Evolutionary conservation across 169 alveolate genomes (phyloP), one percentile per base, ranked within the genome.

Genomic region (Plasmodium gaboni): DNA sequence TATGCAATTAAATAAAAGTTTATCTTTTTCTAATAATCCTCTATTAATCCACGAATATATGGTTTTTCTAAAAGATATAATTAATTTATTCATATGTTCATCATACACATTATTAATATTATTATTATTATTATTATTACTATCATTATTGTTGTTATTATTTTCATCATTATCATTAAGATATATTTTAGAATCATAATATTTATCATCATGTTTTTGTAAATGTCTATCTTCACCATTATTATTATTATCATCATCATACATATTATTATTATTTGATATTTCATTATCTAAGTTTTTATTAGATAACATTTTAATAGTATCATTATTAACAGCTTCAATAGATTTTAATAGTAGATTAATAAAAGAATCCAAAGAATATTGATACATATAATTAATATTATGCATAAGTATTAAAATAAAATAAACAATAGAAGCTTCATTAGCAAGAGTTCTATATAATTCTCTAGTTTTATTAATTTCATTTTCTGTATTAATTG

Each of bases 351-450:
- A 73, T 88, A 97, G 94, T 97, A 98, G 96, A 67, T 96, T 95
- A 55, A 94, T 95, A 91, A 98, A 98, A 50, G 98, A 94, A 91
- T 98, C 99, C 65, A 98, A 95, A 1, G 99, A 97, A 88, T 96
- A 97, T 94, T 98, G 98, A 96, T 98, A 98, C 99, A 98, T 98
- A 92, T 97, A 98, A 87, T 97, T 98, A 87, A 98, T 97, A 93
- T 96, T 96, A 91, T 97, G 96, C 70, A 98, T 95, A 88, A 97
- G 96, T 53, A 98, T 97, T 69, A 98, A 94, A 67, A 97, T 93
- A 97, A 98, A 98, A 95, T 97, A 98, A 59, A 98, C 96, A 98
- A 97, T 97, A 24, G 99, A 97, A 64, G 99, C 99, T 94, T 97
- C 99, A 38, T 98, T 97, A 24, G 99, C 99, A 0, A 97, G 98